Base-by-base conservation (phyloP, 1,284 basidiomycete genomes). In the Microbotryomycetes sp. region DNA sequence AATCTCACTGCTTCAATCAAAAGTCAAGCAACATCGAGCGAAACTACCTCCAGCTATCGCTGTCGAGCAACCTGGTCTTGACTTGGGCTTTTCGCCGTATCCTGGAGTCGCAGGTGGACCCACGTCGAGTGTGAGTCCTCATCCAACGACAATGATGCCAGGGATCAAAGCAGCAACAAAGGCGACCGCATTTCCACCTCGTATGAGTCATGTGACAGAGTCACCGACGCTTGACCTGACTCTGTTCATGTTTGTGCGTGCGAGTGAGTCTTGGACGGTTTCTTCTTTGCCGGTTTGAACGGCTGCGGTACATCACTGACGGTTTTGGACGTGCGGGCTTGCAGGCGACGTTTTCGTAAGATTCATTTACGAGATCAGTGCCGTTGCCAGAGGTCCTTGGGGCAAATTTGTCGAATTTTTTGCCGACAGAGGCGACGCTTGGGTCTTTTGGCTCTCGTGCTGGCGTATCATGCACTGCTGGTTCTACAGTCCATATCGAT, bases 201-300 rank as follows among this genome's bases (percentile, higher is more conserved):
- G 49, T 42, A 49, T 31, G 16, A 12, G n/a, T 45, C 25, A 29
- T 30, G 61, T 45, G 23, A 59, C 29, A 22, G 63, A 64, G 48
- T 72, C 70, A 15, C 72, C 75, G 0, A 77, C 76, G 2, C 72
- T 77, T 58, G 76, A 77, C 59, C 62, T 77, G 23, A 77, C 76
- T 5, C 72, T 77, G 32, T 77, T 77, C 54, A 67, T 76, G 6
- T 68, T 76, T 45, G 76, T 77, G 2, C 71, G 76, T 19, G 76
- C 74, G 1, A 59, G 74, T 51, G 74, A 75, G 63, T 74, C 72
- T 23, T 3, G 4, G 2, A 3, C 3, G 22, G 6, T n/a, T 36
- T 2, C 1, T 6, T 26, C 26, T n/a, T 25, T 31, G 52, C 52
- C 36, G 28, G 9, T 36, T 49, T 25, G n/a, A n/a, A n/a, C n/a